Evolutionary conservation across 1,284 basidiomycete genomes (phyloP), one percentile per base, ranked within the genome.

Genomic region (Irpex lacteus): DNA sequence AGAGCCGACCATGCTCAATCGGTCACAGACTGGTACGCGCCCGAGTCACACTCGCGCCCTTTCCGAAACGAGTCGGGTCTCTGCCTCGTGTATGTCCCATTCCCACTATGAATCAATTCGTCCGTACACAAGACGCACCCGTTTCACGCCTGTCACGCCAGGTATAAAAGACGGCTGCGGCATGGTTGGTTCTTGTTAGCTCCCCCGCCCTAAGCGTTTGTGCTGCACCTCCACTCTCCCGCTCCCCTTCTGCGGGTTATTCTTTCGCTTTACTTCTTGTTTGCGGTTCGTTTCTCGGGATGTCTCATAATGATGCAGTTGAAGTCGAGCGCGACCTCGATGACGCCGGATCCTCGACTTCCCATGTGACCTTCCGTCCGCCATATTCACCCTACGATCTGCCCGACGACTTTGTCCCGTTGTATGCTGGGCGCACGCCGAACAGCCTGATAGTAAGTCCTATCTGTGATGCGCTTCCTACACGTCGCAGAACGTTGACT

Each of bases 1-100:
- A 32, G 54, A 32, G 26, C 54, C 54, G 54, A 56, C 54, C 54
- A 34, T 56, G 54, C 34, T 26, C 54, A 56, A 56, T 56, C 13
- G 54, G 21, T 56, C 26, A 56, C 32, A 34, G 34, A 13, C 52
- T 9, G 15, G 8, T 13, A 18, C 19, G 50, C 50, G 50, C 26
- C 13, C 21, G 34, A 56, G 54, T 56, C 26, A 56, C 19, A 18
- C 54, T 11, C 26, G 26, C 40, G 40, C 40, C 40, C 40, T 44
- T 9, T 53, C 54, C 54, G 54, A 56, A 56, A 56, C 54, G 13
- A 8, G 54, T 36, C 50, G 50, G 50, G 50, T 52, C 50, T 52
- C 54, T 56, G 54, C 54, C 54, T 56, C 54, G 54, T 56, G 54
- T 21, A 53, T 53, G 50, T 56, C 54, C 54, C 54, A 36, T 36